Percentiles rank a stretch among this genome's conserved stretches.
Conservation (phyloP, 768 basidiomycete genomes). For the Pisolithus tinctorius region DNA sequence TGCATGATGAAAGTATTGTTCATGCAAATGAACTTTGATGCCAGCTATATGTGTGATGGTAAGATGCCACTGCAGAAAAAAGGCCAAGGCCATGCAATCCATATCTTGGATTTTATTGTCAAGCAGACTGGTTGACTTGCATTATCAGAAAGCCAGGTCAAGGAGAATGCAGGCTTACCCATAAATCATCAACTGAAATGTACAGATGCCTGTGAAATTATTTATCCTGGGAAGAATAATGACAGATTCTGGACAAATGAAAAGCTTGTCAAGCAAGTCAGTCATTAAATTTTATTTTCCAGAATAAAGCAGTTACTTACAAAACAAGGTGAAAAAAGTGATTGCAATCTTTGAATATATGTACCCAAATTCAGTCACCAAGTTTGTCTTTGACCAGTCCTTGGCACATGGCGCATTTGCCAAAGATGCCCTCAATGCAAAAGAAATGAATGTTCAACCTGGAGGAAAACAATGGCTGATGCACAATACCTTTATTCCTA, state of each 20-base stretch:
- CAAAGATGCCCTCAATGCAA: slow-evolving; percentile 18
- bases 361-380: slow-evolving; percentile 10
- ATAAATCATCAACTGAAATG: slow-evolving; percentile 1
- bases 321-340: slow-evolving; percentile 5
- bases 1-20: slow-evolving; percentile 18
- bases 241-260: slow-evolving; percentile 20
- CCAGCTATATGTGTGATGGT: slow-evolving; percentile 14
- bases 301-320: neutral
- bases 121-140: slow-evolving; percentile 12
- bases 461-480: slow-evolving; percentile 16
- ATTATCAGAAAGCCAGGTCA: slow-evolving; percentile 4
- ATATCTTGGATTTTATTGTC: slow-evolving; percentile 15
- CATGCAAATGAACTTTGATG: slow-evolving; percentile 15
- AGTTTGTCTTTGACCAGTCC: slow-evolving; percentile 23
- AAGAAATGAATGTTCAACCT: slow-evolving; percentile 21
- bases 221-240: slow-evolving; percentile 18
- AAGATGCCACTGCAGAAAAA: slow-evolving; percentile 25
- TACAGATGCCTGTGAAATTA: slow-evolving; percentile 10
- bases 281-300: neutral
- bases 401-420: slow-evolving; percentile 19
- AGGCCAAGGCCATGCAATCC: slow-evolving; percentile 12
- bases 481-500: slow-evolving; percentile 11
- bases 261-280: slow-evolving; percentile 11
- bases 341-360: slow-evolving; percentile 17
- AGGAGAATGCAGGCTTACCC: slow-evolving; percentile 3